These are phyloP conservation scores for Murraya paniculata DNA, from an alignment of 345 rosid species.

Conservation along the genomic window DNA sequence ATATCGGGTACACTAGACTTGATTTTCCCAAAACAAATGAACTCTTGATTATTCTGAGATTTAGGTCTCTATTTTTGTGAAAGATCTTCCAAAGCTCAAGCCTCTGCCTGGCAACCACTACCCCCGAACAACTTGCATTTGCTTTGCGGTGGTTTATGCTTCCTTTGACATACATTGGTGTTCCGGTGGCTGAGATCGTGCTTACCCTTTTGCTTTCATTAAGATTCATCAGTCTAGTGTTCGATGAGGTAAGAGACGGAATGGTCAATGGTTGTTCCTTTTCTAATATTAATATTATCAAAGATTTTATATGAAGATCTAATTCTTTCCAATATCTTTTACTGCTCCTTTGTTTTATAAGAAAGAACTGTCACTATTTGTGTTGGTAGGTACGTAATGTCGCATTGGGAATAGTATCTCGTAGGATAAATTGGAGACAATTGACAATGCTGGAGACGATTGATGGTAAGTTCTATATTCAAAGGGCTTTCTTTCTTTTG, in stretches of 20 bases:
- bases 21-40: background rate
- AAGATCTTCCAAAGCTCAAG: slow-evolving; percentile 94
- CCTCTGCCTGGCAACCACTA: slow-evolving; percentile 86
- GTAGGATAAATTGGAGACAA: slow-evolving; percentile 85
- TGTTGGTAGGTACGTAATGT: slow-evolving; percentile 71
- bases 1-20: background rate
- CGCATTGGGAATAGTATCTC: slow-evolving; percentile 83
- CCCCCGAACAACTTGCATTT: slow-evolving; percentile 90
- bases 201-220: slow-evolving; percentile 86
- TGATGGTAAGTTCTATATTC: slow-evolving; percentile 50
- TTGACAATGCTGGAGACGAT: slow-evolving; percentile 77
- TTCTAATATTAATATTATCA: background rate
- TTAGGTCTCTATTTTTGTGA: slow-evolving; percentile 24
- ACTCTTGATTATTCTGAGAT: slow-evolving; percentile 23
- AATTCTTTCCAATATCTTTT: background rate
- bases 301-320: background rate
- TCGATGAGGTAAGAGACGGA: slow-evolving; percentile 65
- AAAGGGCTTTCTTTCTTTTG: background rate
- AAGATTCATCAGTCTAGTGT: slow-evolving; percentile 85
- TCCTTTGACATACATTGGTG: slow-evolving; percentile 68
- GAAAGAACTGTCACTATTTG: background rate
- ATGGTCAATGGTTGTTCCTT: too few relatives aligned
- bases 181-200: slow-evolving; percentile 81
- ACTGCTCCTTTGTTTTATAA: background rate
- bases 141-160: slow-evolving; percentile 85